A percentile compares a stretch with the other conserved stretches of the same genome.
phyloP scores from a whole-genome alignment of 176 grass and related monocot species.

The Poa annua region DNA sequence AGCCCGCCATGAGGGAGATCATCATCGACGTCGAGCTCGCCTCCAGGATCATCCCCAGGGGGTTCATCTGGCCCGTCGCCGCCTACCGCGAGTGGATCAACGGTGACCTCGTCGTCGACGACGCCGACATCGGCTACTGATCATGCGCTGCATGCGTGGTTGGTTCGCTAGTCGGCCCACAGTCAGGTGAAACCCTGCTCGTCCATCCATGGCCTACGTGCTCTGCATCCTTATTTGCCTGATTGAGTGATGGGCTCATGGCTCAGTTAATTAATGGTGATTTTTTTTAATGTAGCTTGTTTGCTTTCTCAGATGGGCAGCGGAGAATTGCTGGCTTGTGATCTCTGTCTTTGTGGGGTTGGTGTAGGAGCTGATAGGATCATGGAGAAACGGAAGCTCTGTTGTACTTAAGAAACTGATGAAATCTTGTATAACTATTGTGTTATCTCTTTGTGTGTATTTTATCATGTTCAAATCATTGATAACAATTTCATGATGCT shows the following conservation, averaged over 20 bases:
- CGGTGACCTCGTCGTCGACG: slow-evolving; percentile 76
- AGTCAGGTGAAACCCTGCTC: slow-evolving; percentile 34
- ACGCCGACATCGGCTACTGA: slow-evolving; percentile 63
- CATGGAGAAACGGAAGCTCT: slow-evolving; percentile 38
- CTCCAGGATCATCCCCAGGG: slow-evolving; percentile 54
- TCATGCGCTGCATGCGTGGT: not conserved
- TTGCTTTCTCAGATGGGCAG: slow-evolving; percentile 34
- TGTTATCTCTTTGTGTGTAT: slow-evolving; percentile 36
- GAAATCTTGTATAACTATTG: slow-evolving; percentile 43
- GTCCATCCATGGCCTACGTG: not conserved
- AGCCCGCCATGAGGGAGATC: slow-evolving; percentile 95
- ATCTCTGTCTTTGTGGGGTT: not conserved
- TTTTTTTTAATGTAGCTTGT: too few relatives aligned
- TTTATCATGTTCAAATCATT: not conserved
- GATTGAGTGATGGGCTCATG: too few relatives aligned
- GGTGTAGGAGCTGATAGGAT: slow-evolving; percentile 46
- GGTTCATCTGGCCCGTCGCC: slow-evolving; percentile 91
- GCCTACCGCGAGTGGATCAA: slow-evolving; percentile 78
- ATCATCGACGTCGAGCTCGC: slow-evolving; percentile 94
- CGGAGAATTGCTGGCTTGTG: slow-evolving; percentile 29
- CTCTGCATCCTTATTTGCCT: not conserved
- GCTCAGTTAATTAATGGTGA: not conserved
- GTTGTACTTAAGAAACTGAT: slow-evolving; percentile 40
- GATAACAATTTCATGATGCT: too few relatives aligned
- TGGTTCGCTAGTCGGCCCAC: slow-evolving; percentile 20